Percentiles rank a stretch among this genome's conserved stretches.
Evolutionary conservation across 2,329 filamentous ascomycete species (phyloP).

Genomic region (Neonectria neomacrospora): DNA sequence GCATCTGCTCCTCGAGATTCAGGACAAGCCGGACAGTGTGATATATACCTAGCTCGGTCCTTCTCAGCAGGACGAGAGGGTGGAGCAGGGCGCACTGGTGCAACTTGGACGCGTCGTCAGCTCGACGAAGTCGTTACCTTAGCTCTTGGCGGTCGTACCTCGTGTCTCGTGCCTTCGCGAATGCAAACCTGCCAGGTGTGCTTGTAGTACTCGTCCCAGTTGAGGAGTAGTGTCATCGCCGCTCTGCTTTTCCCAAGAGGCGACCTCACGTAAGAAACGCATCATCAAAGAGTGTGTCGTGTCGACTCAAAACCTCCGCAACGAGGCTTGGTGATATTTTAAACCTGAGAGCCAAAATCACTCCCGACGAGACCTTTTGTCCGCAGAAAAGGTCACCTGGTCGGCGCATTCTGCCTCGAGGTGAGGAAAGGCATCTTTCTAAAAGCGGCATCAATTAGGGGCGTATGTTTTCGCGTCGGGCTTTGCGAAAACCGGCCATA

Average conservation of each 20-base stretch:
- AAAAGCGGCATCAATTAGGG: conserved; percentile 24
- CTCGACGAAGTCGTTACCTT: conserved; percentile 13
- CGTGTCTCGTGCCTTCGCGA: background rate
- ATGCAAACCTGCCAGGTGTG: conserved; percentile 15
- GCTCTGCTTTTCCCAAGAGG: conserved; percentile 14
- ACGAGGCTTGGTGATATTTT: conserved; percentile 14
- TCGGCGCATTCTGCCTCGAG: background rate
- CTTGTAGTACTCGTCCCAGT: conserved; percentile 22
- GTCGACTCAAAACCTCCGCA: conserved; percentile 4
- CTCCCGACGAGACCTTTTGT: background rate
- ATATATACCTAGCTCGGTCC: background rate
- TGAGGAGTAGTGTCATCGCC: conserved; percentile 25
- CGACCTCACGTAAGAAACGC: conserved; percentile 22
- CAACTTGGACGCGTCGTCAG: conserved; percentile 24
- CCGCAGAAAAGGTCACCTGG: background rate
- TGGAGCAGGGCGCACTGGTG: conserved; percentile 1
- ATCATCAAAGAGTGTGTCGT: conserved; percentile 1
- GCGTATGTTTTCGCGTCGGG: conserved; percentile 23
- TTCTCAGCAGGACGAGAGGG: conserved; percentile 6
- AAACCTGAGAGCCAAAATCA: conserved; percentile 2
- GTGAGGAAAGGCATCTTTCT: background rate
- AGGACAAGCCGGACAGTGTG: background rate
- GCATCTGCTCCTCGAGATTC: background rate
- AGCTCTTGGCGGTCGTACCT: conserved; percentile 9
- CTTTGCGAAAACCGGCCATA: conserved; percentile 27